Conservation (phyloP, 2,329 filamentous ascomycete genomes). For the Chalara sp. region DNA sequence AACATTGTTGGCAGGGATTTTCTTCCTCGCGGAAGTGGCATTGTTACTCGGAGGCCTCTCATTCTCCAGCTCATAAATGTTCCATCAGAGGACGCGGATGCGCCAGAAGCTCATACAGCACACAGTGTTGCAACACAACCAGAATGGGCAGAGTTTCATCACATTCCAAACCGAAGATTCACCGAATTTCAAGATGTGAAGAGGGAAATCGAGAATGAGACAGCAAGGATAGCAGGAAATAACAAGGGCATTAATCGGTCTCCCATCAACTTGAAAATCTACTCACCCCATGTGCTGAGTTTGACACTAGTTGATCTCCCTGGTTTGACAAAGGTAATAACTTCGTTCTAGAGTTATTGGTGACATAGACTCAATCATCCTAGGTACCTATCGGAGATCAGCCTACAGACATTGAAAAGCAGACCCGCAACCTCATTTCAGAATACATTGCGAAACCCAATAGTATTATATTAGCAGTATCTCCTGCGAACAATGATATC, state of each 20-base stretch:
- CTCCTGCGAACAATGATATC: conserved; percentile 94
- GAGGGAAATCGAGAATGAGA: conserved; percentile 95
- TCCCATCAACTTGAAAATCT: conserved; percentile 97
- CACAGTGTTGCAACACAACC: conserved; percentile 60
- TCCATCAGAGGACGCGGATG: conserved; percentile 58
- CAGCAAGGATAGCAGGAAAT: conserved; percentile 84
- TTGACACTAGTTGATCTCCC: conserved; percentile 94
- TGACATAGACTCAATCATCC: neutral
- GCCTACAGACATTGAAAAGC: conserved; percentile 95
- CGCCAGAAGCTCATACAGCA: conserved; percentile 67
- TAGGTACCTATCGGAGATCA: conserved; percentile 96
- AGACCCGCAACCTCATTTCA: conserved; percentile 90
- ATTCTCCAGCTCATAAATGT: conserved; percentile 99
- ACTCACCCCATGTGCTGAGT: conserved; percentile 93
- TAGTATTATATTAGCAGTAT: conserved; percentile 94
- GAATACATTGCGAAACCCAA: conserved; percentile 99
- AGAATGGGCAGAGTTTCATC: conserved; percentile 93
- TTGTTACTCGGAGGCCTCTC: conserved; percentile 87
- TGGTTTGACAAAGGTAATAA: conserved; percentile 78
- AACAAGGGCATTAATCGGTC: conserved; percentile 98
- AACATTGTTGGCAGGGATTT: conserved; percentile 99
- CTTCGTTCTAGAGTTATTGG: neutral
- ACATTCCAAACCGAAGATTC: conserved; percentile 83
- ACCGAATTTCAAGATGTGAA: conserved; percentile 91
- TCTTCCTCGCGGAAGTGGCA: conserved; percentile 89